Evolutionary conservation across 2,329 filamentous ascomycete species (phyloP).

Genomic region (Akanthomyces uredinophilus): DNA sequence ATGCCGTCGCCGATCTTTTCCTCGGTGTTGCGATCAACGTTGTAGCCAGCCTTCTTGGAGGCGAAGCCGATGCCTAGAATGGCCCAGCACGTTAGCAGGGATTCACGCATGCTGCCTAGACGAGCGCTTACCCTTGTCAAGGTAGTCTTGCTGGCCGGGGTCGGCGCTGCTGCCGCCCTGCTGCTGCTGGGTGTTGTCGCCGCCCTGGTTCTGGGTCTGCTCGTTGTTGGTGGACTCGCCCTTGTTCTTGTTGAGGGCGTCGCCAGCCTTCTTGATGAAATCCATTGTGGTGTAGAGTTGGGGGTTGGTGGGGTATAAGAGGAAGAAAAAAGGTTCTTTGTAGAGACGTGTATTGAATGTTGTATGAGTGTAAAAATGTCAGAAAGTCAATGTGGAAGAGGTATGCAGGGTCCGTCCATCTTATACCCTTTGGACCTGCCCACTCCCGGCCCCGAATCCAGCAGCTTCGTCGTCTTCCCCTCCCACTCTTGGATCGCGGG

Average conservation of each 20-base stretch:
- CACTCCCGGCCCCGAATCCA: not conserved
- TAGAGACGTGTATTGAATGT: not conserved
- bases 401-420: conserved; percentile 15
- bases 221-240: conserved; percentile 7
- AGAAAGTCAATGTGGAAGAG: not conserved
- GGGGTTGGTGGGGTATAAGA: not conserved
- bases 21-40: conserved; percentile 29
- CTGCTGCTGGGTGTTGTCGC: conserved; percentile 11
- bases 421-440: conserved; percentile 17
- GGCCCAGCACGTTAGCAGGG: not conserved
- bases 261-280: conserved; percentile 33
- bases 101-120: not conserved
- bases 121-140: conserved; percentile 32
- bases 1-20: conserved; percentile 37
- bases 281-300: conserved; percentile 28
- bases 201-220: conserved; percentile 13
- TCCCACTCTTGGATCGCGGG: conserved; percentile 8
- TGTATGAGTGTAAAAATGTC: not conserved
- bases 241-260: conserved; percentile 17
- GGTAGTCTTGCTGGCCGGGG: conserved; percentile 29
- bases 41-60: conserved; percentile 31
- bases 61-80: conserved; percentile 25
- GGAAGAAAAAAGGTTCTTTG: not conserved
- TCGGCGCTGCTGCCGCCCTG: not conserved
- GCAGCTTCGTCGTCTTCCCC: not conserved